These are phyloP conservation scores for Flammula alnicola DNA, from an alignment of 1,284 basidiomycete species.

Conservation along the genomic window DNA sequence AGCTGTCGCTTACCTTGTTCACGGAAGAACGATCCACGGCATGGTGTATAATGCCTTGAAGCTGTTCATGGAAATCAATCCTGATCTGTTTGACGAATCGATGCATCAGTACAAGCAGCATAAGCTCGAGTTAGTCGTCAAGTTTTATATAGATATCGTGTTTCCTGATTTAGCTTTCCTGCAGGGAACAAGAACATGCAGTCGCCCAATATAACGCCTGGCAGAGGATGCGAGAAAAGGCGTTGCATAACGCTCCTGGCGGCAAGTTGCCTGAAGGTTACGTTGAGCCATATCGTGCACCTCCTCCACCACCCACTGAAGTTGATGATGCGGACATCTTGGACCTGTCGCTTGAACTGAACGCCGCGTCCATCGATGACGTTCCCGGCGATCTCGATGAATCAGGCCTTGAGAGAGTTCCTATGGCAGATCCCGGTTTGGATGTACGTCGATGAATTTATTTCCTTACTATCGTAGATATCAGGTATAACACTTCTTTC, in stretches of 20 bases:
- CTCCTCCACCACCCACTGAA: conserved; percentile 77
- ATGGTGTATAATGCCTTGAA: conserved; percentile 99
- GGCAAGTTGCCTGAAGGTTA: conserved; percentile 70
- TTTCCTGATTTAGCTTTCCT: conserved; percentile 12
- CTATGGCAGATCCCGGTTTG: conserved; percentile 87
- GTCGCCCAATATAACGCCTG: conserved; percentile 83
- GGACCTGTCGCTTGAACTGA: conserved; percentile 87
- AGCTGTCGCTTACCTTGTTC: conserved; percentile 17
- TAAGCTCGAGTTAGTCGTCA: conserved; percentile 74
- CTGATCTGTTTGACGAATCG: conserved; percentile 92
- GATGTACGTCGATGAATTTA: conserved; percentile 63
- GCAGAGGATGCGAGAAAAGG: conserved; percentile 79
- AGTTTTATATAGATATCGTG: conserved; percentile 11
- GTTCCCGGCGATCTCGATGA: conserved; percentile 78
- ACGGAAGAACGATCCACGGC: conserved; percentile 91
- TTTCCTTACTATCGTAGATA: conserved; percentile 16
- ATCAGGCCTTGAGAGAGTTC: conserved; percentile 83
- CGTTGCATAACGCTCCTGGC: conserved; percentile 69
- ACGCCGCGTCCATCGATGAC: conserved; percentile 84
- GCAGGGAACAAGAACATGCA: conserved; percentile 84
- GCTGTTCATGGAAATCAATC: conserved; percentile 99
- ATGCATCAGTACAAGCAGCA: conserved; percentile 94
- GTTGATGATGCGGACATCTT: conserved; percentile 83
- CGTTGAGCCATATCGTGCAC: conserved; percentile 66
- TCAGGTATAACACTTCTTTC: conserved; percentile 16